Evolutionary conservation across 306 rosid genomes (phyloP).

Genomic region (Ochetophila trinervis): DNA sequence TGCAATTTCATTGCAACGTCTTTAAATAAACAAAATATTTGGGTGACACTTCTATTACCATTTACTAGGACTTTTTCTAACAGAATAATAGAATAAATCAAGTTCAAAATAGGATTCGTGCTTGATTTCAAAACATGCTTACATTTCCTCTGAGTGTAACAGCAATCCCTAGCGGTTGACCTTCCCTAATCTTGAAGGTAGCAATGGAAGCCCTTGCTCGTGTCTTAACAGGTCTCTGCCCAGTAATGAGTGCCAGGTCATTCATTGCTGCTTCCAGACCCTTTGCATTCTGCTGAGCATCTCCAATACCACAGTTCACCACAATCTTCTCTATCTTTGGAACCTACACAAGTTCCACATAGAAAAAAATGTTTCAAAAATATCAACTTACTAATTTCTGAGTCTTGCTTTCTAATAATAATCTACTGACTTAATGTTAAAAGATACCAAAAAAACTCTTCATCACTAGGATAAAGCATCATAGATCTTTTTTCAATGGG

Average conservation of each 20-base stretch:
- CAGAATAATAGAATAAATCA: not conserved
- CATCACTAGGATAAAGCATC: no score
- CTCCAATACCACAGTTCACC: constrained; percentile 96
- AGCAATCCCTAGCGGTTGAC: constrained; percentile 96
- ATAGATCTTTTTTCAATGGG: no score
- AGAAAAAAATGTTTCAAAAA: constrained; percentile 20
- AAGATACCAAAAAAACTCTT: no score
- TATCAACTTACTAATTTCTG: not conserved
- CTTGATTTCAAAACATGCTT: constrained; percentile 29
- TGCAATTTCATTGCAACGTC: not conserved
- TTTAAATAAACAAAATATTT: not conserved
- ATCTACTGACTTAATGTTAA: not conserved
- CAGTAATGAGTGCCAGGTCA: constrained; percentile 79
- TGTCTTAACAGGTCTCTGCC: constrained; percentile 91
- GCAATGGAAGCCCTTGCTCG: constrained; percentile 81
- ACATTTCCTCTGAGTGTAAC: constrained; percentile 90
- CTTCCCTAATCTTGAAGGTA: constrained; percentile 96
- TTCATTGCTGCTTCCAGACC: constrained; percentile 89
- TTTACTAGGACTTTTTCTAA: no score
- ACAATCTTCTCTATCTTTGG: constrained; percentile 89
- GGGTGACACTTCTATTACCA: not conserved
- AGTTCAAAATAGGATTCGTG: not conserved
- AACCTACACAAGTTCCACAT: constrained; percentile 47
- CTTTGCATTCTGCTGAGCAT: constrained; percentile 93
- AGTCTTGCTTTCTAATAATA: not conserved